phyloP scores from a whole-genome alignment of 768 basidiomycete genomes.

The Lactarius quietus region DNA sequence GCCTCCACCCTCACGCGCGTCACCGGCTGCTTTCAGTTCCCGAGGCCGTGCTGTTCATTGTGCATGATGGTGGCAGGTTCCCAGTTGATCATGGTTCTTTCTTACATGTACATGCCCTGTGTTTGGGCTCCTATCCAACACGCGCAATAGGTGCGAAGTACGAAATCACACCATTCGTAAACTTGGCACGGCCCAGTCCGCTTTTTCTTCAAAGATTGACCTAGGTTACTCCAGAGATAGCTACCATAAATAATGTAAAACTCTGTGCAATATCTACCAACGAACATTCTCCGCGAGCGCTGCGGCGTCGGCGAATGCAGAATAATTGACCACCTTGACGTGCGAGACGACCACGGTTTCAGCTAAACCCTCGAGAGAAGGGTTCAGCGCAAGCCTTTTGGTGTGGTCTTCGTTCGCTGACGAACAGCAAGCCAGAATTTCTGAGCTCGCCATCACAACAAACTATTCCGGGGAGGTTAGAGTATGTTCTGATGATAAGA shows the following conservation, averaged over 20 bases:
- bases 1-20: too few species aligned
- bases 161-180: too few species aligned
- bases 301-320: constrained; percentile 24
- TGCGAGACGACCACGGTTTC: constrained; percentile 26
- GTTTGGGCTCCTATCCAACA: too few species aligned
- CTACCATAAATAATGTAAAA: neutral
- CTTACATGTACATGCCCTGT: too few species aligned
- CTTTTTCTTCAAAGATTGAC: neutral
- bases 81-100: too few species aligned
- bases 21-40: too few species aligned
- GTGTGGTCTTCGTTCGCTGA: constrained; percentile 20
- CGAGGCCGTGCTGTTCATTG: too few species aligned
- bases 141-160: too few species aligned
- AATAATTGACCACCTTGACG: constrained; percentile 21
- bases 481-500: neutral
- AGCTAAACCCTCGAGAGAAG: constrained; percentile 16
- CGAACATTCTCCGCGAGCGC: constrained; percentile 40
- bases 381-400: constrained; percentile 18
- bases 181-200: too few species aligned
- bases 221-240: neutral
- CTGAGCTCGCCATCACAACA: constrained; percentile 22
- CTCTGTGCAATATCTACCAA: constrained; percentile 33
- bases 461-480: constrained; percentile 11
- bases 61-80: too few species aligned
- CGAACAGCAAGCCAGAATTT: constrained; percentile 23